These are phyloP conservation scores for Pythium graminicola DNA, from an alignment of 352 stramenopile genomes.

Conservation along the genomic window DNA sequence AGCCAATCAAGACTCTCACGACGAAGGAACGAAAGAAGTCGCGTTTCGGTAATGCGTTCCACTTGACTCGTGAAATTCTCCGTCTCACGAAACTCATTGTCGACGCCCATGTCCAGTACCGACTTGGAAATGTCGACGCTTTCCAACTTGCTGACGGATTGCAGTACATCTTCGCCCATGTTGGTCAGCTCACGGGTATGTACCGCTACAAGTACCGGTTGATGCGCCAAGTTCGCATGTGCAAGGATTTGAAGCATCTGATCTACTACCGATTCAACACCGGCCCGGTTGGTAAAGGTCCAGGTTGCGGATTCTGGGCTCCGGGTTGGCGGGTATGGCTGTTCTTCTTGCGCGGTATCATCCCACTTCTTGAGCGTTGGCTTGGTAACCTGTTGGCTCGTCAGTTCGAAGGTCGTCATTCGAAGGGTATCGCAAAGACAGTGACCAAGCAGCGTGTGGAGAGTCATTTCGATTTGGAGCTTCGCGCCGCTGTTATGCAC, in stretches of 20 bases:
- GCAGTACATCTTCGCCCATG: constrained; percentile 99
- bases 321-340: constrained; percentile 99
- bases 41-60: constrained; percentile 94
- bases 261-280: constrained; percentile 99
- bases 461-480: constrained; percentile 98
- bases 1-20: constrained; percentile 99
- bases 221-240: constrained; percentile 97
- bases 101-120: constrained; percentile 99
- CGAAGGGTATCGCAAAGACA: constrained; percentile 98
- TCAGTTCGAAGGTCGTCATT: constrained; percentile 99
- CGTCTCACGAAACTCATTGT: constrained; percentile 99
- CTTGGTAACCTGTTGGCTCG: constrained; percentile 98
- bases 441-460: constrained; percentile 99
- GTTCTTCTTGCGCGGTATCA: constrained; percentile 99
- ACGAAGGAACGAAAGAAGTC: constrained; percentile 99
- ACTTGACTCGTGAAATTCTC: constrained; percentile 97
- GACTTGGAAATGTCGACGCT: constrained; percentile 98
- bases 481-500: constrained; percentile 99
- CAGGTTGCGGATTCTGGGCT: constrained; percentile 98
- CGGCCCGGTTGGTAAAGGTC: constrained; percentile 98
- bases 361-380: constrained; percentile 98
- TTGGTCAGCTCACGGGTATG: constrained; percentile 99
- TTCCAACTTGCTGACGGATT: constrained; percentile 99
- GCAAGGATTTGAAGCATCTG: constrained; percentile 99
- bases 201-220: constrained; percentile 99